A percentile compares a stretch with the other conserved stretches of the same genome.
phyloP scores from a whole-genome alignment of 257 asterid species.

The Echium plantagineum region DNA sequence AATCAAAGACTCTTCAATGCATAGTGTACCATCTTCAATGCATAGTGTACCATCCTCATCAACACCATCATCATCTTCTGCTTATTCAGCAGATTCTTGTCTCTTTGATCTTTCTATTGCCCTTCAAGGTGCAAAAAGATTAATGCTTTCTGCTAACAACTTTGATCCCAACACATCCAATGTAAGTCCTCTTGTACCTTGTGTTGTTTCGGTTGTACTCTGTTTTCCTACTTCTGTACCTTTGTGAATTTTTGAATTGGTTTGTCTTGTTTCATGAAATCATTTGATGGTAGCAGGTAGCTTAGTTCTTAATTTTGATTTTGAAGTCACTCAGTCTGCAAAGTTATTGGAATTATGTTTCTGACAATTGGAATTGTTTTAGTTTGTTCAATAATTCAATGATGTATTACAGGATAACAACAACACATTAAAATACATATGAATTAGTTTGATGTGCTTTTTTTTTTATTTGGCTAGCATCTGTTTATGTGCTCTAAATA shows the following conservation, averaged over 20 bases:
- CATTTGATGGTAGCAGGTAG: not conserved
- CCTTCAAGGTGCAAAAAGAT: slow-evolving; percentile 27
- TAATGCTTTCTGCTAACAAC: slow-evolving; percentile 26
- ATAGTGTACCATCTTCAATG: slow-evolving; percentile 22
- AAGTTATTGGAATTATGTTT: not conserved
- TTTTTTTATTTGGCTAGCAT: not conserved
- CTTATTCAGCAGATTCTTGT: slow-evolving; percentile 21
- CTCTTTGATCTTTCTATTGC: slow-evolving; percentile 49
- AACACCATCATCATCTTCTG: slow-evolving; percentile 16
- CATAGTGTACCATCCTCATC: slow-evolving; percentile 5
- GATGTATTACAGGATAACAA: too few species aligned
- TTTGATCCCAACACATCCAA: slow-evolving; percentile 18
- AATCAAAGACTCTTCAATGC: slow-evolving; percentile 44
- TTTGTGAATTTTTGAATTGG: not conserved
- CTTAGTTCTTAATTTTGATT: not conserved
- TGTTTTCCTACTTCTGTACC: not conserved
- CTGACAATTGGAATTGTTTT: not conserved
- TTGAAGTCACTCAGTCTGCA: too few species aligned
- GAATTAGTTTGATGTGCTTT: too few species aligned
- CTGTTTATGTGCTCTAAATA: too few species aligned
- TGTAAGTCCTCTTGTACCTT: slow-evolving; percentile 16
- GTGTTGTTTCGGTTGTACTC: not conserved
- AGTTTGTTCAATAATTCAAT: too few species aligned
- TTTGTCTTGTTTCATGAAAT: not conserved
- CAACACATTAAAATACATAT: too few species aligned